Evolutionary conservation across 192 early-diverging fungal genomes (phyloP).

Genomic region (Allomyces macrogynus): DNA sequence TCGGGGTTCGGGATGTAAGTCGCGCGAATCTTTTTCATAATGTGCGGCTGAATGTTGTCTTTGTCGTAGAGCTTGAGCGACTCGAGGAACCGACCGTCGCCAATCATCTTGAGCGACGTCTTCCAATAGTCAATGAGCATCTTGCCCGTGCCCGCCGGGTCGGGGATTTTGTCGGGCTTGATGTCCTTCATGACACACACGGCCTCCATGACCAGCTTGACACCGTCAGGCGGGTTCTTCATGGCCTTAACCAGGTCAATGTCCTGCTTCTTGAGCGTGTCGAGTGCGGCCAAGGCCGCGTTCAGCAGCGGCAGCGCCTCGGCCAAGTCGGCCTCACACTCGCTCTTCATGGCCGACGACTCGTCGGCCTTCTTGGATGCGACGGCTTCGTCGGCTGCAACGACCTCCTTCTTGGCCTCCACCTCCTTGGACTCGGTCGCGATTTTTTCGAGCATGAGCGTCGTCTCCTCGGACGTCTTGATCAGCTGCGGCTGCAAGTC

Average conservation of each 20-base stretch:
- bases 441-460: constrained; percentile 89
- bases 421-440: constrained; percentile 83
- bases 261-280: constrained; percentile 87
- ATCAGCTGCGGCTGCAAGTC: constrained; percentile 69
- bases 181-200: constrained; percentile 87
- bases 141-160: background rate
- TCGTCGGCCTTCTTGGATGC: constrained; percentile 46
- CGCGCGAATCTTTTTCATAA: constrained; percentile 64
- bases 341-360: constrained; percentile 51
- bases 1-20: constrained; percentile 63
- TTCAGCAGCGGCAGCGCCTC: constrained; percentile 87
- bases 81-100: constrained; percentile 89
- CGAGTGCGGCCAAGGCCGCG: constrained; percentile 84
- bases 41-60: constrained; percentile 42
- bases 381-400: constrained; percentile 51
- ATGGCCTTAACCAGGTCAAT: constrained; percentile 89
- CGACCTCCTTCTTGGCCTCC: constrained; percentile 64
- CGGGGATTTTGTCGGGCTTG: constrained; percentile 12
- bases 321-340: constrained; percentile 73
- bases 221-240: constrained; percentile 87
- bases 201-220: constrained; percentile 91
- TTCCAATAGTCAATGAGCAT: constrained; percentile 69
- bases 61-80: constrained; percentile 94
- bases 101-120: constrained; percentile 64
- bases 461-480: constrained; percentile 67